Evolutionary conservation across 306 rosid species (phyloP), one percentile per base, ranked within the genome.

Genomic region (Mimosa pudica): DNA sequence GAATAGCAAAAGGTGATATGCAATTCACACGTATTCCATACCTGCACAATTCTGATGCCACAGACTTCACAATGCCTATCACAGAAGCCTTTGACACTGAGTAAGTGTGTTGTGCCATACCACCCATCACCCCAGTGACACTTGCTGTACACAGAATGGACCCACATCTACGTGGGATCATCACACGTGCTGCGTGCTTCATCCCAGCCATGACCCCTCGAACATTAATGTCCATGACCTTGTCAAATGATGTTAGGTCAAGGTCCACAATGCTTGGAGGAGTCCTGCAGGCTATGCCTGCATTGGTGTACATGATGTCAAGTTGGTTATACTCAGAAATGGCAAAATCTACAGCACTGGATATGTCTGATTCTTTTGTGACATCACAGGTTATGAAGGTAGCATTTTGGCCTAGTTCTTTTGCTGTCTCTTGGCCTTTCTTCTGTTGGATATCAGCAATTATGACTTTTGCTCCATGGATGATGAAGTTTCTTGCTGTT

Each of bases 121-220:
- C 98, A 58, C 92, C 97, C 84, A 89, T 86, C 52, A 91, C 62
- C 35, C 97, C 96, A 1, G 97, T 86, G 74, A 91, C 79, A 63
- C 98, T 95, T 14, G 94, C 97, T 9, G 98, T 95, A 79, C 97
- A 91, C 5, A 95, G 89, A 82, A 92, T 90, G 33, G 92, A 89
- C 32, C 98, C 98, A 0, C 81, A 10, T 77, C 77, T 74, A 2
- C 76, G 86, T 0, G 98, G 98, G 77, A 91, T 89, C 98, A 92
- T 95, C 24, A 90, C 98, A 3, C 92, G 91, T 0, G 98, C 85
- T 0, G 97, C 98, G 4, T 95, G 98, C 67, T 95, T 92, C 58
- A 92, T 86, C 71, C 98, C 96, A 0, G 90, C 91, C 55, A 95
- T 16, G 49, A 89, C 90, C 7, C 98, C 97, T 2, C 94, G 88